Evolutionary conservation across 495 filamentous ascomycete genomes (phyloP).

Genomic region (Clohesyomyces aquaticus): DNA sequence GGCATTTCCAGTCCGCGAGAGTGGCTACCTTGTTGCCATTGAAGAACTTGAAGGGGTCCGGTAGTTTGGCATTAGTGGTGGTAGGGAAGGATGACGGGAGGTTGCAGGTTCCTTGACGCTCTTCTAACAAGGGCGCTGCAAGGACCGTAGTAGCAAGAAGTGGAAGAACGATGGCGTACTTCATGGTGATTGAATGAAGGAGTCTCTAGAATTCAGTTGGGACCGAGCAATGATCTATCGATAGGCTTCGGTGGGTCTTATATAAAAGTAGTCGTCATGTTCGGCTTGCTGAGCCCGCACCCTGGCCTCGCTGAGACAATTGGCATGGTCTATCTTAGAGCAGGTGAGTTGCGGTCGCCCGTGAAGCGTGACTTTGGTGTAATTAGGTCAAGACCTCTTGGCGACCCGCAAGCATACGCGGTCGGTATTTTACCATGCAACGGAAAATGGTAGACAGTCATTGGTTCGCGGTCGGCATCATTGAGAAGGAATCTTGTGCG

Average conservation of each 20-base stretch:
- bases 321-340: conserved; percentile 26
- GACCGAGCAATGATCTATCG: conserved; percentile 1
- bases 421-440: conserved; percentile 15
- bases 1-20: conserved; percentile 56
- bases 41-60: conserved; percentile 57
- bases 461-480: neutral
- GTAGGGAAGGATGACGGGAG: conserved; percentile 29
- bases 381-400: conserved; percentile 35
- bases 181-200: conserved; percentile 24
- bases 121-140: conserved; percentile 29
- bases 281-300: neutral
- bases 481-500: neutral
- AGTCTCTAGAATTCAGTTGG: neutral
- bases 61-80: conserved; percentile 44
- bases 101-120: conserved; percentile 32
- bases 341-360: conserved; percentile 17
- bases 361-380: conserved; percentile 32
- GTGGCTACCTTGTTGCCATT: conserved; percentile 52
- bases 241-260: conserved; percentile 10
- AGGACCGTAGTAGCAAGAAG: conserved; percentile 36
- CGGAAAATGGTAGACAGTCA: neutral
- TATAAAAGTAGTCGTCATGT: conserved; percentile 14
- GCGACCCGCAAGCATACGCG: conserved; percentile 7
- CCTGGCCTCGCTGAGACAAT: conserved; percentile 34
- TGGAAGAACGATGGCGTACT: conserved; percentile 37